These are phyloP conservation scores for Clarireedia homoeocarpa DNA, from an alignment of 2,329 filamentous ascomycete genomes.

Conservation along the genomic window DNA sequence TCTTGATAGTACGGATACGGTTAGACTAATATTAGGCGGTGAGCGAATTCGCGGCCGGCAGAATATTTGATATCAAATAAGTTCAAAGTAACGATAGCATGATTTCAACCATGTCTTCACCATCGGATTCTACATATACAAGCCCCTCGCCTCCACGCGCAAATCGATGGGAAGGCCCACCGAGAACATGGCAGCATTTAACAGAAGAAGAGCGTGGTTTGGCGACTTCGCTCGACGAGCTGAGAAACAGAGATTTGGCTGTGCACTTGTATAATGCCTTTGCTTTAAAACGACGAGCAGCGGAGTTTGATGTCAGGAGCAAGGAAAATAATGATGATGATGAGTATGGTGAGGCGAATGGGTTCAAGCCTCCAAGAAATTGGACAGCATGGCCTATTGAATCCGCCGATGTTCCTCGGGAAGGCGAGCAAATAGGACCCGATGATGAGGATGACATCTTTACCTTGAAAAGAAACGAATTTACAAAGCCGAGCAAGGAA, in stretches of 20 bases:
- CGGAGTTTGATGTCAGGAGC: conserved; percentile 9
- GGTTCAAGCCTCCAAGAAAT: conserved; percentile 44
- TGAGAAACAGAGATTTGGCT: conserved; percentile 58
- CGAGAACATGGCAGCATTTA: conserved; percentile 57
- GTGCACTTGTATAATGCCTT: conserved; percentile 75
- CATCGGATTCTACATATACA: neutral
- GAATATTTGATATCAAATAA: no score
- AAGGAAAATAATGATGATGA: conserved; percentile 23
- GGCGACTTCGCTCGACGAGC: conserved; percentile 52
- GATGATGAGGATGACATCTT: conserved; percentile 43
- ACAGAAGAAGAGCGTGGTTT: conserved; percentile 57
- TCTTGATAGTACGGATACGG: no score
- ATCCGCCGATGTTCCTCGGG: conserved; percentile 50
- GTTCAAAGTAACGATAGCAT: no score
- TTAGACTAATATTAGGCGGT: no score
- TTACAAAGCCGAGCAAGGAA: conserved; percentile 45
- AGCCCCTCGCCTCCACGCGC: conserved; percentile 37
- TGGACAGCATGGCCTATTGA: conserved; percentile 87
- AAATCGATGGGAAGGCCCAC: conserved; percentile 64
- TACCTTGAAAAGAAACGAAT: conserved; percentile 40
- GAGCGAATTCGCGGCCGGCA: no score
- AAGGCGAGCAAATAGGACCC: conserved; percentile 40
- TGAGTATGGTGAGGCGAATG: conserved; percentile 14
- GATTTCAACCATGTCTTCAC: conserved; percentile 5
- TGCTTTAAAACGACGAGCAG: conserved; percentile 49